Conservation (phyloP, 2,329 filamentous ascomycete genomes). For the Coniella vitis region DNA sequence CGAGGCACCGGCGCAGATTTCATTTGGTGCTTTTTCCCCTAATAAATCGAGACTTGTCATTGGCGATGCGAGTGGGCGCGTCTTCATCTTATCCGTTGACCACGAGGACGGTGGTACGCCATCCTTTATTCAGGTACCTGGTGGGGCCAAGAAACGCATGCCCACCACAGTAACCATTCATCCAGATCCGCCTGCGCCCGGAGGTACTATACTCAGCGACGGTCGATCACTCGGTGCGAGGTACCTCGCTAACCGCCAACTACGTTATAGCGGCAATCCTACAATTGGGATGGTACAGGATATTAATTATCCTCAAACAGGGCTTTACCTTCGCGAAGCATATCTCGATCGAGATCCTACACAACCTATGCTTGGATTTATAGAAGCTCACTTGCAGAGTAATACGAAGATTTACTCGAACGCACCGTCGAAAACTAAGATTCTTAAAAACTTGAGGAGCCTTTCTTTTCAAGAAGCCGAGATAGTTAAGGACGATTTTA, state of each 20-base stretch:
- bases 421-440: neutral
- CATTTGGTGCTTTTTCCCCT: conserved; percentile 51
- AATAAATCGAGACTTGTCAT: conserved; percentile 49
- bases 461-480: neutral
- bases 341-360: conserved; percentile 38
- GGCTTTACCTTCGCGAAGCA: conserved; percentile 40
- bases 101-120: conserved; percentile 32
- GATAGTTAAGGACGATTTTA: neutral
- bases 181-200: conserved; percentile 38
- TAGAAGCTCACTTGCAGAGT: conserved; percentile 38
- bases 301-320: conserved; percentile 39
- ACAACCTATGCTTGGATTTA: conserved; percentile 37
- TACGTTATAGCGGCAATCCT: conserved; percentile 37
- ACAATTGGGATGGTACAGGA: conserved; percentile 52
- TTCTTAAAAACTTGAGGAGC: neutral
- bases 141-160: conserved; percentile 29
- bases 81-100: conserved; percentile 48
- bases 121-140: conserved; percentile 30
- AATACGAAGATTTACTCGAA: conserved; percentile 23
- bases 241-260: conserved; percentile 33
- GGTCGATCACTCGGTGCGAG: conserved; percentile 23
- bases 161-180: conserved; percentile 46
- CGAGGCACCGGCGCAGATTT: conserved; percentile 48
- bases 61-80: conserved; percentile 54
- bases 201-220: conserved; percentile 4